phyloP scores from a whole-genome alignment of 495 filamentous ascomycete genomes.

The Immersiella caudata region DNA sequence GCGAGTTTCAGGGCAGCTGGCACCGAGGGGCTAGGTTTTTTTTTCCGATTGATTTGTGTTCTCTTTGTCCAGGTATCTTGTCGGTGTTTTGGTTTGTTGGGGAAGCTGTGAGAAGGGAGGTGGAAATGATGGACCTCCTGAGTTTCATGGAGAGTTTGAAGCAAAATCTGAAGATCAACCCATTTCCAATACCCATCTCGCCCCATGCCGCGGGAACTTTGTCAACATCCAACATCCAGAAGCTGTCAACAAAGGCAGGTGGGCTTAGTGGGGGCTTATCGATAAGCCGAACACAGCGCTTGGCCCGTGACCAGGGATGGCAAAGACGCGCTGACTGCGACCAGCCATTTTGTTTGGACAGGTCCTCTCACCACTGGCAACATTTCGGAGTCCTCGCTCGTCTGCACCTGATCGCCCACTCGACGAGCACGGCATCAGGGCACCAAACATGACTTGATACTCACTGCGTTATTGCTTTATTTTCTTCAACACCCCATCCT shows the following conservation, averaged over 20 bases:
- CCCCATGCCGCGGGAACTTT: neutral
- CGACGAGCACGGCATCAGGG: neutral
- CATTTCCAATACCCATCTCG: neutral
- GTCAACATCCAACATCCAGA: neutral
- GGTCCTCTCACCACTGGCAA: neutral
- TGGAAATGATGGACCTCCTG: neutral
- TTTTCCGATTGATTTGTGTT: no score
- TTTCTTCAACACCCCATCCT: neutral
- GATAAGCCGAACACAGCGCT: neutral
- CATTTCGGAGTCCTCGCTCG: neutral
- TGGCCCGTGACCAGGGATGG: neutral
- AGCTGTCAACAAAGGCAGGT: neutral
- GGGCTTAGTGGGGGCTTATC: neutral
- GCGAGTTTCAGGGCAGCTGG: no score
- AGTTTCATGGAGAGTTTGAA: neutral
- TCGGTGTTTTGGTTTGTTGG: no score
- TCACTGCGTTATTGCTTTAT: neutral
- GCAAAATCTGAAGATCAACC: neutral
- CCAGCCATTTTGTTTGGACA: slow-evolving; percentile 2
- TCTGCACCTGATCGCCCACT: neutral
- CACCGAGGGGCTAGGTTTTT: no score
- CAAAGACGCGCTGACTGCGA: slow-evolving; percentile 1
- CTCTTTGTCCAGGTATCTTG: no score
- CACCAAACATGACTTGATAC: slow-evolving; percentile 1
- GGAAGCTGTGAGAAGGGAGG: neutral